Conservation (phyloP, 1,139 yeast species). For the Groenewaldozyma sp. region DNA sequence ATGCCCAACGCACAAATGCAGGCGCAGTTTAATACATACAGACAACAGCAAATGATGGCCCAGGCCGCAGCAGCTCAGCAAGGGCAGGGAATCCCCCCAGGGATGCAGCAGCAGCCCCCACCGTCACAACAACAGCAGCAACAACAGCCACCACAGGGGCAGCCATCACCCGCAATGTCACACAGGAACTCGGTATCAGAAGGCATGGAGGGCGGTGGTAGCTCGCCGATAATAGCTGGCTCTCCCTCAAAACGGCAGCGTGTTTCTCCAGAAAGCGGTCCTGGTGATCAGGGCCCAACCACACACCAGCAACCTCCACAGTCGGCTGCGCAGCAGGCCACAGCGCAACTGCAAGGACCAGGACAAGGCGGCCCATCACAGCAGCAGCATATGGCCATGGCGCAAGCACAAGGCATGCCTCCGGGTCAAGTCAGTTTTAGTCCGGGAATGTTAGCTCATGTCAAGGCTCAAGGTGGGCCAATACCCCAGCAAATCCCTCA, state of each 20-base stretch:
- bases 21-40: constrained; percentile 19
- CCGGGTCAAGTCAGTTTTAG: constrained; percentile 2
- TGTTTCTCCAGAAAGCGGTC: constrained; percentile 30
- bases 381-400: constrained; percentile 1
- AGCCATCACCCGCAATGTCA: constrained; percentile 14
- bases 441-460: constrained; percentile 1
- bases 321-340: constrained; percentile 5
- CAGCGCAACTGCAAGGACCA: constrained; percentile 8
- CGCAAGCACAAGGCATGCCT: not conserved
- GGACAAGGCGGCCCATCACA: constrained; percentile 4
- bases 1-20: constrained; percentile 19
- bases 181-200: constrained; percentile 16
- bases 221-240: too few relatives aligned
- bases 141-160: constrained; percentile 23
- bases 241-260: constrained; percentile 32
- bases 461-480: constrained; percentile 5
- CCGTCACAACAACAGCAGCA: constrained; percentile 17
- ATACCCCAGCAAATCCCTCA: constrained; percentile 12
- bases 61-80: constrained; percentile 16
- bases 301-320: constrained; percentile 7
- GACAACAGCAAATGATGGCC: constrained; percentile 19
- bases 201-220: constrained; percentile 15
- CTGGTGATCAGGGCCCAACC: constrained; percentile 14
- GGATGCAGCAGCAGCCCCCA: constrained; percentile 14
- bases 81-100: constrained; percentile 10